These are phyloP conservation scores for Pseudopyricularia javanii DNA, from an alignment of 2,329 filamentous ascomycete genomes.

Conservation along the genomic window DNA sequence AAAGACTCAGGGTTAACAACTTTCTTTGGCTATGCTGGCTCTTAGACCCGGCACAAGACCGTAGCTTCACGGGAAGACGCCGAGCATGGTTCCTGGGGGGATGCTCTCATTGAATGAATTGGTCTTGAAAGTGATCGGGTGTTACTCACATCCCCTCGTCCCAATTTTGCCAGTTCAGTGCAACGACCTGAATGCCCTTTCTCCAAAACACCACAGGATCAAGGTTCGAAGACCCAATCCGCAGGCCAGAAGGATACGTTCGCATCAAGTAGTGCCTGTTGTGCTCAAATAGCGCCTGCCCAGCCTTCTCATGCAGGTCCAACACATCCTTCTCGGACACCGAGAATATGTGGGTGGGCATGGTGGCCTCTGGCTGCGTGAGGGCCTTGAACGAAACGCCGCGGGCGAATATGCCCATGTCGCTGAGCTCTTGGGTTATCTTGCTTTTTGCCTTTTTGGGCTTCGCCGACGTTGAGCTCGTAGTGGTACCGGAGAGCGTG, in stretches of 20 bases:
- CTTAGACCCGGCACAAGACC: background rate
- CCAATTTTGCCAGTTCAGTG: constrained; percentile 85
- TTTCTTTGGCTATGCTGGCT: background rate
- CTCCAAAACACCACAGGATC: constrained; percentile 81
- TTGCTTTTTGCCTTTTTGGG: constrained; percentile 25
- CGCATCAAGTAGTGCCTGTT: constrained; percentile 77
- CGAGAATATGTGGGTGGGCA: constrained; percentile 59
- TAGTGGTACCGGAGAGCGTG: background rate
- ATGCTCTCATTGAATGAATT: no score
- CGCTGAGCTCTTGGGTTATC: constrained; percentile 63
- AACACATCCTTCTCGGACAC: constrained; percentile 53
- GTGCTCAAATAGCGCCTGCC: constrained; percentile 56
- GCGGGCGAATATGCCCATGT: constrained; percentile 70
- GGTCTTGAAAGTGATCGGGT: background rate
- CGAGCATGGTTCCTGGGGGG: background rate
- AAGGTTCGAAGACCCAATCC: constrained; percentile 75
- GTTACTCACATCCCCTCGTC: constrained; percentile 60
- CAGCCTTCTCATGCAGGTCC: constrained; percentile 38
- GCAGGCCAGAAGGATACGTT: constrained; percentile 72
- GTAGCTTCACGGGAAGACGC: background rate
- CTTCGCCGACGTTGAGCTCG: constrained; percentile 26
- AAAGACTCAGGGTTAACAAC: background rate
- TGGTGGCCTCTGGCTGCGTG: constrained; percentile 54
- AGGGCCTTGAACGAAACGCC: constrained; percentile 75
- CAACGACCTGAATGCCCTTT: constrained; percentile 80